Evolutionary conservation across 768 basidiomycete genomes (phyloP), one percentile per base, ranked within the genome.

Genomic region (Pisolithus albus): DNA sequence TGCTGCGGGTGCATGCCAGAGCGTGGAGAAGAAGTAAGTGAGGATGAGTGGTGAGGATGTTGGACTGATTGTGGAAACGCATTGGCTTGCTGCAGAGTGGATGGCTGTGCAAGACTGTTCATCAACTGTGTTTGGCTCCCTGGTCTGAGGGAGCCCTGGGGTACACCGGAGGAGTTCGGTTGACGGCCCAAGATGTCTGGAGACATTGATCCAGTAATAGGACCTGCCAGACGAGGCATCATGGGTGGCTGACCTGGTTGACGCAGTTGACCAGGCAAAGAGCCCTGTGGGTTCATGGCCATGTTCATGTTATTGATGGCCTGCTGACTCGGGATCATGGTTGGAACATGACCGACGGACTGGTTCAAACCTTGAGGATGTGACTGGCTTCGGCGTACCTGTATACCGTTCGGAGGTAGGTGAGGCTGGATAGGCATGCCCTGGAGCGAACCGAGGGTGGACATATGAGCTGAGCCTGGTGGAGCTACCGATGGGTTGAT

Each of bases 331-430:
- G 69, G 60, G 56, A 71, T 72, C 51, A 73, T 69, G 38, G 64
- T 64, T 15, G 63, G 56, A 47, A 59, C 63, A 59, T 72, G 74
- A 26, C 55, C 65, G 46, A 63, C 67, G 13, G 64, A 55, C 38
- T 74, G 70, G 57, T 70, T 75, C 52, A 76, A 59, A 64, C 59
- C 65, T 55, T 77, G 74, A 5, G 81, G 75, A 65, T 85, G 83
- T 19, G 83, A 80, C 52, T 72, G 67, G n/a, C 75, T 76, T 60
- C 84, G 78, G 52, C 84, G 78, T 43, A 77, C 63, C 18, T 55
- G 59, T 42, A 62, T 62, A 39, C 70, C 66, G 55, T 65, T 67
- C 4, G 64, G 63, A 51, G 62, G 67, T 55, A 68, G 72, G 59
- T 64, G 70, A 42, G 66, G 65, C 49, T 70, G 66, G 60, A 78